Base-by-base conservation (phyloP, 2,329 filamentous ascomycete species). In the Dactylonectria estremocensis region DNA sequence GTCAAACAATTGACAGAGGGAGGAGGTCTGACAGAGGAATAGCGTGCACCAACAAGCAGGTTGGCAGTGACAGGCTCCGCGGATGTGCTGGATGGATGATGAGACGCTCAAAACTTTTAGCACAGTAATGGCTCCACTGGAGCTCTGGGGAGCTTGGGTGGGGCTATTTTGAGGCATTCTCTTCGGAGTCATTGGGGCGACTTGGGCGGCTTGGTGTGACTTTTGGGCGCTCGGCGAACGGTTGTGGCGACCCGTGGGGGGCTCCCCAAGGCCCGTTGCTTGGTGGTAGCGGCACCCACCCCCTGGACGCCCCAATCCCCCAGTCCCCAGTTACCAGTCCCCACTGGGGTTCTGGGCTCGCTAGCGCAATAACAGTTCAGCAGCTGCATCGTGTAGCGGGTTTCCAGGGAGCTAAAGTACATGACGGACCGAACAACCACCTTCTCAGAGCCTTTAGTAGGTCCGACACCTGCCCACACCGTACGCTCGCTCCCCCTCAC, bases 311-410 rank as follows among this genome's bases (percentile, higher is more conserved):
- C 46, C 22, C 24, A 28, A 28, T 43, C 22, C 48, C 55, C 50
- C 53, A 66, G 61, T 59, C 56, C 62, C 56, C 57, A 52, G 46
- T 53, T 28, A 28, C 24, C 45, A n/a, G 58, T 62, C 62, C 37
- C 73, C 73, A 75, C 71, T 69, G 33, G 43, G 18, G 31, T 56
- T 66, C 63, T 61, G 63, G 58, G 73, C 71, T 73, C 66, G 20
- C 70, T 75, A 75, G 72, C 69, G 68, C 69, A 61, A 45, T 54
- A 43, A 22, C 43, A 18, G 53, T 22, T 35, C 46, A 54, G 45
- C 60, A 61, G 43, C 45, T 55, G 52, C 45, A 48, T 20, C 50
- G 45, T 33, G 49, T 56, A 48, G 43, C 50, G 16, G 28, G 31
- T 28, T 48, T 43, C 37, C 18, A 49, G 43, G 62, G 55, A 54